Percentiles rank a stretch among this genome's conserved stretches.
Conservation (phyloP, 2,329 filamentous ascomycete genomes). For the Aciculosporium take region DNA sequence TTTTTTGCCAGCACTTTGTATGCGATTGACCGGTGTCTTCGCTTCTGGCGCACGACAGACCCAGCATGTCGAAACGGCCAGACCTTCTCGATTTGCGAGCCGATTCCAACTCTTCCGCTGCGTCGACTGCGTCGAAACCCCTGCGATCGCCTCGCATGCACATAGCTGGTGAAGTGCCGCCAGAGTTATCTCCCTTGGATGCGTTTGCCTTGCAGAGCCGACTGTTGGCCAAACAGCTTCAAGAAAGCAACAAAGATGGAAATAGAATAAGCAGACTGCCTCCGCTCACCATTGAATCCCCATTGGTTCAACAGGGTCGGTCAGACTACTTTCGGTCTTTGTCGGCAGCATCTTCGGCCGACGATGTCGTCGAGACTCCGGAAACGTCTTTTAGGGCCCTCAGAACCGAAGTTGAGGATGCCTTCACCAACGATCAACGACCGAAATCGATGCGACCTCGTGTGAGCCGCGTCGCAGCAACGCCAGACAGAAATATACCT, state of each 20-base stretch:
- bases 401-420: conserved; percentile 43
- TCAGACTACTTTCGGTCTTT: conserved; percentile 70
- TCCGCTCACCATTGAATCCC: conserved; percentile 68
- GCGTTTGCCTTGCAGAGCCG: conserved; percentile 88
- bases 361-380: conserved; percentile 20
- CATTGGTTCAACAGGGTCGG: conserved; percentile 58
- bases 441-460: conserved; percentile 63
- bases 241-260: conserved; percentile 60
- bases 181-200: conserved; percentile 85
- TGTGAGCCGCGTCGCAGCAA: conserved; percentile 49
- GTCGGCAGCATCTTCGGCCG: conserved; percentile 46
- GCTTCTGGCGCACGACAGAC: conserved; percentile 2
- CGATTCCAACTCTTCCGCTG: conserved; percentile 36
- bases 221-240: conserved; percentile 71
- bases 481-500: conserved; percentile 33
- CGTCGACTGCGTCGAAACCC: conserved; percentile 34
- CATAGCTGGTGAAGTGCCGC: conserved; percentile 67
- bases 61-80: conserved; percentile 40
- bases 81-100: conserved; percentile 46
- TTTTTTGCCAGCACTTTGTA: too few species aligned
- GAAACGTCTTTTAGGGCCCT: conserved; percentile 25
- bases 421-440: conserved; percentile 35
- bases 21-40: conserved; percentile 5
- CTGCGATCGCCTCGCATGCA: conserved; percentile 61
- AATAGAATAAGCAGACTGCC: conserved; percentile 75